Percentiles rank a stretch among this genome's conserved stretches.
phyloP scores from a whole-genome alignment of 2,329 filamentous ascomycete species.

The Monilinia laxa region DNA sequence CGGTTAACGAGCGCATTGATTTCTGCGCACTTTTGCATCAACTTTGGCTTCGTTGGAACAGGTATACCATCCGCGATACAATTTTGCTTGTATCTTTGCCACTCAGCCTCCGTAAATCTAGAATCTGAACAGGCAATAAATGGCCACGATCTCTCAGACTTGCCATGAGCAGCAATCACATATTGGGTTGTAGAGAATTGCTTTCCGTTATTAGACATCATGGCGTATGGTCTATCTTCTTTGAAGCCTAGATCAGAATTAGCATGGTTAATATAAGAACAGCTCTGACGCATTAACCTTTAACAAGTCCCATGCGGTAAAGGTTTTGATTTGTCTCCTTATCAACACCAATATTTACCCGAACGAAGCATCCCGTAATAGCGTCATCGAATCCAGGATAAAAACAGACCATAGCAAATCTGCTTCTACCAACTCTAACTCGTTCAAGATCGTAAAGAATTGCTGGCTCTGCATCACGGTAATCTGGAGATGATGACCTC shows the following conservation, averaged over 20 bases:
- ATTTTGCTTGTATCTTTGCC: conserved; percentile 74
- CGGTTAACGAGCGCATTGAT: conserved; percentile 79
- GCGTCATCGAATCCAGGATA: conserved; percentile 84
- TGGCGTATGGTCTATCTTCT: conserved; percentile 77
- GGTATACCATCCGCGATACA: conserved; percentile 70
- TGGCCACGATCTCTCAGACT: conserved; percentile 79
- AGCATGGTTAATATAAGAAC: conserved; percentile 31
- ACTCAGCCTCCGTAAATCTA: conserved; percentile 79
- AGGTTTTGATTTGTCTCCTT: conserved; percentile 68
- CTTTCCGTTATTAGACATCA: conserved; percentile 72
- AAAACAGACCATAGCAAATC: conserved; percentile 90
- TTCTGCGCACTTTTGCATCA: conserved; percentile 72
- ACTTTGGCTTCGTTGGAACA: conserved; percentile 68
- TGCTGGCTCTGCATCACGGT: conserved; percentile 61
- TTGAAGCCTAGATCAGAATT: conserved; percentile 61
- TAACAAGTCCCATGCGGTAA: conserved; percentile 88
- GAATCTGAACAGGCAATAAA: conserved; percentile 89
- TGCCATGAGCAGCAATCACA: conserved; percentile 76
- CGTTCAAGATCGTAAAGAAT: conserved; percentile 81
- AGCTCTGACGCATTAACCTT: conserved; percentile 54
- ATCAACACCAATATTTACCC: conserved; percentile 79
- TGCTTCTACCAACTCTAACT: conserved; percentile 76
- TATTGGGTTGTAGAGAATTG: conserved; percentile 84
- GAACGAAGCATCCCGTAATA: conserved; percentile 80
- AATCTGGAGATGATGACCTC: conserved; percentile 46